A percentile compares a stretch with the other conserved stretches of the same genome.
Evolutionary conservation across 2,329 filamentous ascomycete species (phyloP).

Genomic region (Aspergillus tubingensis): DNA sequence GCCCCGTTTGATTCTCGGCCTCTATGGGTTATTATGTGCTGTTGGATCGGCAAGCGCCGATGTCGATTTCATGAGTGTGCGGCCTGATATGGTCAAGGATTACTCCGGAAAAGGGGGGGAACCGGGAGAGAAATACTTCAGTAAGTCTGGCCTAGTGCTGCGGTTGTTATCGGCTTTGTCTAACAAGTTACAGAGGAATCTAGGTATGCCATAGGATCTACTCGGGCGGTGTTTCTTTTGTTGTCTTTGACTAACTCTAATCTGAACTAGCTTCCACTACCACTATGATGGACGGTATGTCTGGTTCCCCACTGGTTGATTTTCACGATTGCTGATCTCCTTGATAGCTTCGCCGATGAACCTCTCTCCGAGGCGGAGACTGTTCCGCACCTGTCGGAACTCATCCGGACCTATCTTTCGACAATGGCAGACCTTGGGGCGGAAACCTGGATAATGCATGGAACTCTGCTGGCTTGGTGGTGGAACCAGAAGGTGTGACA

Average conservation of each 20-base stretch:
- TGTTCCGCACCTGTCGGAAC: conserved; percentile 49
- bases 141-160: conserved; percentile 32
- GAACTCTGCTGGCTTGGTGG: conserved; percentile 63
- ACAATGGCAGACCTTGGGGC: conserved; percentile 59
- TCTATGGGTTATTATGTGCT: conserved; percentile 23
- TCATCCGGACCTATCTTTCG: conserved; percentile 58
- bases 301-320: not conserved
- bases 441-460: conserved; percentile 66
- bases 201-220: conserved; percentile 33
- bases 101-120: conserved; percentile 43
- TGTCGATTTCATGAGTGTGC: conserved; percentile 48
- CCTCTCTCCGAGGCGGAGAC: conserved; percentile 52
- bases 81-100: conserved; percentile 42
- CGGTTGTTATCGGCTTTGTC: conserved; percentile 2
- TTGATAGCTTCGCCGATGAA: conserved; percentile 49
- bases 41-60: conserved; percentile 28
- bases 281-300: conserved; percentile 57
- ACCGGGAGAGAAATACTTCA: conserved; percentile 54
- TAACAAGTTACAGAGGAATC: conserved; percentile 44
- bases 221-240: not conserved
- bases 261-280: conserved; percentile 48
- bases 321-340: conserved; percentile 16
- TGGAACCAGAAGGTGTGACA: conserved; percentile 56
- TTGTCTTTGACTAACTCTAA: conserved; percentile 12
- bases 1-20: conserved; percentile 16